Evolutionary conservation across 2,329 filamentous ascomycete species (phyloP), one percentile per base, ranked within the genome.

Genomic region (Tolypocladium tundrense): DNA sequence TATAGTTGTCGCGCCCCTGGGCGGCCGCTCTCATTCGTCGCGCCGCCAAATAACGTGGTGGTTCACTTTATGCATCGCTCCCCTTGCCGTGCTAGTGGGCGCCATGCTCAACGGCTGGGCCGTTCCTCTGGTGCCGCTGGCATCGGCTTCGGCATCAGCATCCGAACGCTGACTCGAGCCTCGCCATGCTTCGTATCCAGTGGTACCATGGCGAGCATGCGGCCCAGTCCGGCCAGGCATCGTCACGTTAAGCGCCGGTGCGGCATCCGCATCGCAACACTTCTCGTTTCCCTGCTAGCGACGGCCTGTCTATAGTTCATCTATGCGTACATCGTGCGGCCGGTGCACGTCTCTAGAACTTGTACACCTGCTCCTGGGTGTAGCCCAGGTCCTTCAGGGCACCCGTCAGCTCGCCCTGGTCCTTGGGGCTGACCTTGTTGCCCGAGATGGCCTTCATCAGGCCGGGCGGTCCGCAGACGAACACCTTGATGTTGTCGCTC

Each of bases 401-500:
- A 62, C 90, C 94, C 10, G 78, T 79, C 64, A 99, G 80, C 77
- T 97, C 93, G 65, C 94, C 94, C 78, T 99, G 94, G 72, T 99
- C 91, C 68, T 84, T 81, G n/a, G 92, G 91, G 75, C 88, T 94
- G 73, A 88, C 87, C 89, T 99, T 97, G 68, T 77, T 76, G 40
- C 94, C 94, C 42, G 88, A 93, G 65, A 97, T 86, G 60, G 91
- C 88, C 75, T 96, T 96, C 85, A 96, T 96, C 81, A 97, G 72
- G 48, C 87, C 89, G 3, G 93, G 92, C 14, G 94, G 94, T 0
- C 93, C 93, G 74, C 93, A 97, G 42, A 99, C 90, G 69, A 99
- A 97, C 62, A 97, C 75, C 85, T 97, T 97, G 79, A 96, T 86
- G 77, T 96, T 94, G 64, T 88, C 88, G 66, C 83, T 82, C 82